Evolutionary conservation across 352 stramenopile genomes (phyloP).

Genomic region (Globisporangium spinosum): DNA sequence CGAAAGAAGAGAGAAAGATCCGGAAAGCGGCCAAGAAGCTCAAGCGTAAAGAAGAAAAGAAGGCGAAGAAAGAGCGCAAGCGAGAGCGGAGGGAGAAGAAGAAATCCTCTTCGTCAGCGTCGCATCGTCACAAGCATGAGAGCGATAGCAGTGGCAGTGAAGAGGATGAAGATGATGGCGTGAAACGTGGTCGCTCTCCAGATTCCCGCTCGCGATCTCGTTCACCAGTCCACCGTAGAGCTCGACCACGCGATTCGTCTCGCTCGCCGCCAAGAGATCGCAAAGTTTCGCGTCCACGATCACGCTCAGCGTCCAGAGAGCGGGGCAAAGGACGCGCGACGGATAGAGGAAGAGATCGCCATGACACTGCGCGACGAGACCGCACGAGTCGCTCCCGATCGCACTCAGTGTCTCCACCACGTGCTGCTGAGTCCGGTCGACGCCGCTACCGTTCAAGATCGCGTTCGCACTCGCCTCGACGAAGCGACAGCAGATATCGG

Average conservation of each 20-base stretch:
- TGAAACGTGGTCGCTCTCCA: not conserved
- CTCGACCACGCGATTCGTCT: not conserved
- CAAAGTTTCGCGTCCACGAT: not conserved
- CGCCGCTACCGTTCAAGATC: not conserved
- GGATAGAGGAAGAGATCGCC: not conserved
- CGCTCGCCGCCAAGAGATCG: not conserved
- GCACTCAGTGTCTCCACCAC: not conserved
- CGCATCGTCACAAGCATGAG: not conserved
- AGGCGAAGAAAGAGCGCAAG: constrained; percentile 60
- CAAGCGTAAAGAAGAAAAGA: constrained; percentile 55
- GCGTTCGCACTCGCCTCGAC: constrained; percentile 5
- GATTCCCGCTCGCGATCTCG: not conserved
- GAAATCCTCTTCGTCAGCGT: not conserved
- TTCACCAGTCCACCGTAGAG: not conserved
- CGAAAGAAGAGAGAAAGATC: constrained; percentile 29
- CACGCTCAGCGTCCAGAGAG: constrained; percentile 5
- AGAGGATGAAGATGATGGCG: not conserved
- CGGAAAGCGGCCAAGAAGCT: constrained; percentile 57
- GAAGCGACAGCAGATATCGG: not conserved
- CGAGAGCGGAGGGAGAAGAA: constrained; percentile 54
- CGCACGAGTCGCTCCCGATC: not conserved
- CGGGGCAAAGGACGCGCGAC: not conserved
- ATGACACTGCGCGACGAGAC: too few relatives aligned
- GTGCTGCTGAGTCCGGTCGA: not conserved
- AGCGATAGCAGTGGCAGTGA: not conserved